A percentile compares a stretch with the other conserved stretches of the same genome.
These are phyloP conservation scores for Cryptosporidium xiaoi DNA, from an alignment of 169 alveolate genomes.

Conservation along the genomic window DNA sequence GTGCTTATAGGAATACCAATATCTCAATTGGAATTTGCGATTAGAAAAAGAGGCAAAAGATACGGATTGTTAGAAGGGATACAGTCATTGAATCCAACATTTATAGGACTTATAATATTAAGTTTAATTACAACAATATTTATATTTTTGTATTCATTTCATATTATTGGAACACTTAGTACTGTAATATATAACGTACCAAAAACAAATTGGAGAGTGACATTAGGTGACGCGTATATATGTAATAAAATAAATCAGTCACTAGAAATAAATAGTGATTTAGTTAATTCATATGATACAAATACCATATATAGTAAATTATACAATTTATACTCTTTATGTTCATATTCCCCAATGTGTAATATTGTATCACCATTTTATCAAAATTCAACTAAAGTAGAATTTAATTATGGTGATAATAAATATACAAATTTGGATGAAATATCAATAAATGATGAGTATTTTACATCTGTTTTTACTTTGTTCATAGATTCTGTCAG, in stretches of 20 bases:
- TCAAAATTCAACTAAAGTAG: not conserved
- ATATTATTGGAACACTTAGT: constrained; percentile 55
- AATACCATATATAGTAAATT: not conserved
- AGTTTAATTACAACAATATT: constrained; percentile 22
- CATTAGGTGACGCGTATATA: constrained; percentile 11
- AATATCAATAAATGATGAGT: not conserved
- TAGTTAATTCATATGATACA: not conserved
- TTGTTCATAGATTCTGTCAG: not conserved
- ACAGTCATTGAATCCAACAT: constrained; percentile 11
- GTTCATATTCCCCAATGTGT: constrained; percentile 49
- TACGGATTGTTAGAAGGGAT: constrained; percentile 40
- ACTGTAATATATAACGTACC: constrained; percentile 42
- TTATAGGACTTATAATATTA: constrained; percentile 21
- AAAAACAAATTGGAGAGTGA: constrained; percentile 24
- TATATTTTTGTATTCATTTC: constrained; percentile 41
- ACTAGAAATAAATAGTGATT: not conserved
- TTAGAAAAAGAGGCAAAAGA: constrained; percentile 54
- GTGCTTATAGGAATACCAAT: constrained; percentile 54
- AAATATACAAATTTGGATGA: not conserved
- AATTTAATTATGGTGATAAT: not conserved
- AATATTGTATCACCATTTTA: constrained; percentile 27
- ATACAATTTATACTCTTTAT: constrained; percentile 8
- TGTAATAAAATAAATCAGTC: constrained; percentile 32
- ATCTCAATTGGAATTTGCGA: constrained; percentile 50
- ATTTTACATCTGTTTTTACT: not conserved